Evolutionary conservation across 768 basidiomycete genomes (phyloP).

Genomic region (Boletellus ananiceps): DNA sequence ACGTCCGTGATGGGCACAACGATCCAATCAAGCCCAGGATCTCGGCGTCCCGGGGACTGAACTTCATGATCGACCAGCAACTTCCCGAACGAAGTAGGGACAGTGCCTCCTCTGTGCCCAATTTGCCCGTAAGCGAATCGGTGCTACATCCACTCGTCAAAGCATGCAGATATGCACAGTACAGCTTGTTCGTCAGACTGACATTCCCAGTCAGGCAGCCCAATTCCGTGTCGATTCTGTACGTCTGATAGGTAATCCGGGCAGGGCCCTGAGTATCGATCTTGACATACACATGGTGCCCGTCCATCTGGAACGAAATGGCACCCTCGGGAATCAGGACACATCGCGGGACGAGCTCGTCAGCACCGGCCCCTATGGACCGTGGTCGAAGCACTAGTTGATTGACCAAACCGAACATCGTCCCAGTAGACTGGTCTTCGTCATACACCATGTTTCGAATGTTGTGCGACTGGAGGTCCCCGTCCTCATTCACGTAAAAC

Average conservation of each 20-base stretch:
- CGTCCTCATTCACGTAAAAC: slow-evolving; percentile 34
- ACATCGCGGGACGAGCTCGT: slow-evolving; percentile 10
- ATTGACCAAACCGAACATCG: slow-evolving; percentile 41
- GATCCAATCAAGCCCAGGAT: slow-evolving; percentile 31
- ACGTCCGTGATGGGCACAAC: slow-evolving; percentile 33
- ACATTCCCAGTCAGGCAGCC: slow-evolving; percentile 24
- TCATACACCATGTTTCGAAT: slow-evolving; percentile 43
- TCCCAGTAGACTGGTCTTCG: slow-evolving; percentile 36
- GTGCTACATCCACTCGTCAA: slow-evolving; percentile 38
- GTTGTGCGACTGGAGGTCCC: slow-evolving; percentile 37
- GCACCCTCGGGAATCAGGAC: slow-evolving; percentile 40
- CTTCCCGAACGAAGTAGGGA: slow-evolving; percentile 34
- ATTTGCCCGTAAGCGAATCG: slow-evolving; percentile 40
- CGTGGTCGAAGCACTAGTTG: slow-evolving; percentile 38
- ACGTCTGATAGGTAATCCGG: slow-evolving; percentile 22
- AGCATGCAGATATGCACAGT: slow-evolving; percentile 41
- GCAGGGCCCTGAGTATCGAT: slow-evolving; percentile 1
- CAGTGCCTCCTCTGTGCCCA: slow-evolving; percentile 42
- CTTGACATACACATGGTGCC: slow-evolving; percentile 17
- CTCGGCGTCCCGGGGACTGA: slow-evolving; percentile 24
- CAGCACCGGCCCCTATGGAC: not conserved
- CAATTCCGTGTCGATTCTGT: slow-evolving; percentile 28
- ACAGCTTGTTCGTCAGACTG: slow-evolving; percentile 30
- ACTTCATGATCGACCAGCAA: slow-evolving; percentile 37
- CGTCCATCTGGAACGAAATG: slow-evolving; percentile 9